Conservation (phyloP, 2,329 filamentous ascomycete species). For the Knufia petricola region DNA sequence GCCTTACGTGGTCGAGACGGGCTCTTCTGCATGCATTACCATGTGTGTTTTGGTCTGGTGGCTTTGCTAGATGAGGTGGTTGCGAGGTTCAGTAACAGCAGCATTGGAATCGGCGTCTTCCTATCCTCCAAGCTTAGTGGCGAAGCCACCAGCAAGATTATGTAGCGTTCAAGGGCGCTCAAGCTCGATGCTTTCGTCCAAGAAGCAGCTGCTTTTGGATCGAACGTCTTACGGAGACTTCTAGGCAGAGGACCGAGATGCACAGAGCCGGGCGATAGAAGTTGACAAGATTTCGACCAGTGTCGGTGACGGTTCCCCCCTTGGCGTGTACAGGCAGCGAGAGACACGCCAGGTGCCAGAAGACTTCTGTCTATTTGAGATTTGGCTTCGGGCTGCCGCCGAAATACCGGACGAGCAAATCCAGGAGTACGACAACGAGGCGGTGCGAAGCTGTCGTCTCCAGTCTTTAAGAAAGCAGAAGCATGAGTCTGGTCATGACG, state of each 20-base stretch:
- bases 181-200: no score
- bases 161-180: no score
- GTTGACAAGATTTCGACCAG: neutral
- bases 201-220: no score
- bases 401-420: slow-evolving; percentile 1
- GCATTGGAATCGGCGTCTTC: no score
- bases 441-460: slow-evolving; percentile 2
- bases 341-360: neutral
- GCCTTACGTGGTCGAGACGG: neutral
- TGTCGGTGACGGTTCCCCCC: neutral
- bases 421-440: neutral
- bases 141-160: no score
- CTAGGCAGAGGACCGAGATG: neutral
- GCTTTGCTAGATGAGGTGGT: no score
- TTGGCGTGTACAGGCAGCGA: neutral
- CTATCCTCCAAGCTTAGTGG: no score
- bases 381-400: neutral
- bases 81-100: no score
- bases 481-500: slow-evolving; percentile 2
- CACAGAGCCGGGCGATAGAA: neutral
- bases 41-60: neutral
- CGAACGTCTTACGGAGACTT: no score
- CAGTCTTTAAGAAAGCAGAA: slow-evolving; percentile 2
- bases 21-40: slow-evolving; percentile 2
- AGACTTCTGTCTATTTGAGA: neutral